Evolutionary conservation across 495 filamentous ascomycete genomes (phyloP).

Genomic region (Tuber aestivum): DNA sequence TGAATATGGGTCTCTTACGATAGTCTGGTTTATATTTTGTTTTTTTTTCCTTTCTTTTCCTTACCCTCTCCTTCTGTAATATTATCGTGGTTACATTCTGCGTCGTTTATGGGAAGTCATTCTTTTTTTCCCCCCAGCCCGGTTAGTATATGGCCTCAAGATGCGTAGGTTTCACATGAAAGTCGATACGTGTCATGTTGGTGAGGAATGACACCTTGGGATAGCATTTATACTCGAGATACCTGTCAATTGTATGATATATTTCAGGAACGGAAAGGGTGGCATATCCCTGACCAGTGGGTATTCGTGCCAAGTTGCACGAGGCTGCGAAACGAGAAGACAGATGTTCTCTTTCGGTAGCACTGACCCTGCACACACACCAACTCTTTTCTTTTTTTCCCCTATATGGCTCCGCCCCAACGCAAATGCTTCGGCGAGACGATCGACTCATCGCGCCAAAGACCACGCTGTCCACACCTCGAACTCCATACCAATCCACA

Average conservation of each 20-base stretch:
- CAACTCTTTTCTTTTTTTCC: neutral
- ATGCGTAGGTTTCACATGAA: neutral
- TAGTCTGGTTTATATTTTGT: neutral
- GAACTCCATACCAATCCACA: neutral
- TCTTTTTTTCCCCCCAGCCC: neutral
- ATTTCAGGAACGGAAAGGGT: neutral
- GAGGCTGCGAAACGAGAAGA: neutral
- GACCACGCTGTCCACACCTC: slow-evolving; percentile 5
- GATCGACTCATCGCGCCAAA: neutral
- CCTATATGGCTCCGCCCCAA: neutral
- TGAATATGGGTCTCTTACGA: neutral
- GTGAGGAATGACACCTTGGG: neutral
- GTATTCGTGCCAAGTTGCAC: neutral
- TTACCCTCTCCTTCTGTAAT: neutral
- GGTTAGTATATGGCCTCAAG: neutral
- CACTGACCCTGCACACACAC: neutral
- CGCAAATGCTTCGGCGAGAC: neutral
- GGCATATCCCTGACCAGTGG: neutral
- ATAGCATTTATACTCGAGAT: neutral
- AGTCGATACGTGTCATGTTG: neutral
- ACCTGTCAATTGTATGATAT: neutral
- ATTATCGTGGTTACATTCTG: neutral
- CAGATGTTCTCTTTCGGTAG: neutral
- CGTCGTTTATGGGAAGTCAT: neutral
- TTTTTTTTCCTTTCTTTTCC: neutral